Evolutionary conservation across 345 rosid genomes (phyloP).

Genomic region (Pseudoturritis turrita): DNA sequence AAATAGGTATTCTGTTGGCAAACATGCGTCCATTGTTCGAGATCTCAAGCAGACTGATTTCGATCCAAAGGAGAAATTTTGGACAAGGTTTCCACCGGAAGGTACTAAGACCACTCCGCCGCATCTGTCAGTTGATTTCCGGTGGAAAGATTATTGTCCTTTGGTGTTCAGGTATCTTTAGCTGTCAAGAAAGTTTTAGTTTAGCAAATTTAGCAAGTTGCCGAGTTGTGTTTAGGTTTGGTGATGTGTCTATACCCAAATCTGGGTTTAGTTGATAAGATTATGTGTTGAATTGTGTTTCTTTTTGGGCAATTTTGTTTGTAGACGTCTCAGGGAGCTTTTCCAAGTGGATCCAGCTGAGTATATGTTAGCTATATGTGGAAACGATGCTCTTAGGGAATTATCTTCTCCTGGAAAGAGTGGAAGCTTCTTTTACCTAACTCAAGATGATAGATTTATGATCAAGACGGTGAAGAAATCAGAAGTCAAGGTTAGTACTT

Average conservation of each 20-base stretch:
- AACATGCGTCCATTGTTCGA: conserved; percentile 55
- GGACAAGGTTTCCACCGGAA: conserved; percentile 94
- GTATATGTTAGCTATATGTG: conserved; percentile 95
- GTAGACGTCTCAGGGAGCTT: conserved; percentile 81
- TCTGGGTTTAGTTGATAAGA: conserved; percentile 10
- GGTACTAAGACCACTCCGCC: conserved; percentile 94
- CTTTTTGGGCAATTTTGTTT: conserved; percentile 26
- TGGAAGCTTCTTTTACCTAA: conserved; percentile 96
- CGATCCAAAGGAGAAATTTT: conserved; percentile 92
- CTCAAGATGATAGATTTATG: conserved; percentile 97
- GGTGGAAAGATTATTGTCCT: conserved; percentile 99
- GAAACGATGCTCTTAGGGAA: conserved; percentile 93
- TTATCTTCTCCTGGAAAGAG: conserved; percentile 98
- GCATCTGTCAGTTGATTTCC: conserved; percentile 77
- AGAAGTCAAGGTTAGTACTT: conserved; percentile 88
- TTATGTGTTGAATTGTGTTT: conserved; percentile 6
- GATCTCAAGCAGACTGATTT: conserved; percentile 63
- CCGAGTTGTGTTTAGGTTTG: neutral
- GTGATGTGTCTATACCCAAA: conserved; percentile 18
- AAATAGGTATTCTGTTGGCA: conserved; percentile 80
- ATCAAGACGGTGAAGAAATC: conserved; percentile 97
- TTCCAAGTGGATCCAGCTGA: conserved; percentile 91
- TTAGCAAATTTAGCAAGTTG: conserved; percentile 1
- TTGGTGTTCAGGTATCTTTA: conserved; percentile 69
- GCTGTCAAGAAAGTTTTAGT: neutral